A percentile compares a stretch with the other conserved stretches of the same genome.
Conservation (phyloP, 345 rosid species). For the Firmiana major region DNA sequence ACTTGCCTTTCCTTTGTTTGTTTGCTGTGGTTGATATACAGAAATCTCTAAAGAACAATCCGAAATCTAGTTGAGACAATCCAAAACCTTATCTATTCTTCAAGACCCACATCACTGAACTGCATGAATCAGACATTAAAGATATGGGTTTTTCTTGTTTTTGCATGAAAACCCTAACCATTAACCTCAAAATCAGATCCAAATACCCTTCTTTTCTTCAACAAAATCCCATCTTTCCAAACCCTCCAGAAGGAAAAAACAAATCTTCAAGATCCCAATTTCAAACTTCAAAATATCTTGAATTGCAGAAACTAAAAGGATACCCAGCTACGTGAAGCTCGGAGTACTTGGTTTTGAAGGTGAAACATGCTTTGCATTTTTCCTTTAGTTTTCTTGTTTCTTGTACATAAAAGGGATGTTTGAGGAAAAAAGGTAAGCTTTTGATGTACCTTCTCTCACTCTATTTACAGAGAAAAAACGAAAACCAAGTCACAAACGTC, state of each 20-base stretch:
- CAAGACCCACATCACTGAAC: conserved; percentile 7
- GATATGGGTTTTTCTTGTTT: conserved; percentile 36
- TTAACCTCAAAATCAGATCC: conserved; percentile 31
- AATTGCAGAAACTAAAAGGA: neutral
- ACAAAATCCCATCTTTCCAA: neutral
- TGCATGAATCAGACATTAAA: conserved; percentile 30
- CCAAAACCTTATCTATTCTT: conserved; percentile 31
- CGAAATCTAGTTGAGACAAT: conserved; percentile 21
- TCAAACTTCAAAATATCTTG: neutral
- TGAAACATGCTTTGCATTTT: neutral
- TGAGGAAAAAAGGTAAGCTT: neutral
- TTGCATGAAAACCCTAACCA: conserved; percentile 36
- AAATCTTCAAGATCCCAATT: neutral
- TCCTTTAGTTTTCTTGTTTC: neutral
- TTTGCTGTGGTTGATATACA: conserved; percentile 10
- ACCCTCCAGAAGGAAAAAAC: neutral
- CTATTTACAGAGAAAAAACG: neutral
- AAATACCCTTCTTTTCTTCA: conserved; percentile 1
- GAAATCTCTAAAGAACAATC: conserved; percentile 11
- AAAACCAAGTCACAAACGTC: neutral
- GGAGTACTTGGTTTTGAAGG: neutral
- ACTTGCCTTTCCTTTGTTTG: neutral
- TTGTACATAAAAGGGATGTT: neutral
- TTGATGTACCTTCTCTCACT: neutral
- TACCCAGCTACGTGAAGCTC: neutral